Conservation (phyloP, 305 asterid genomes). For the Euphrasia arctica region DNA sequence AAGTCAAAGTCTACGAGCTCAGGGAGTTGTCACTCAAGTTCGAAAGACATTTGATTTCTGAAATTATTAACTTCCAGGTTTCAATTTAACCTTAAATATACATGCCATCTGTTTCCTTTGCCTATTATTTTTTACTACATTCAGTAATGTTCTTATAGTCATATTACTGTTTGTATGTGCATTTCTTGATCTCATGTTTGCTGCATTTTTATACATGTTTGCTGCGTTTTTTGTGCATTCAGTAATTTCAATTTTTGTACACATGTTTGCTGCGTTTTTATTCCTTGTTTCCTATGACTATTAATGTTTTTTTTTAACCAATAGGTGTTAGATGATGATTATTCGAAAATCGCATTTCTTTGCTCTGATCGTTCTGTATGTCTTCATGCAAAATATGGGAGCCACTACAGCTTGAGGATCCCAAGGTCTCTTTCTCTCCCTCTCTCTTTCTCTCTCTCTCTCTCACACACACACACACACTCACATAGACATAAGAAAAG, state of each 20-base stretch:
- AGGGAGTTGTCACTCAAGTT: slow-evolving; percentile 79
- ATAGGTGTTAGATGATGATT: slow-evolving; percentile 89
- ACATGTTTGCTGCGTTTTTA: background rate
- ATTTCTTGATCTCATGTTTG: background rate
- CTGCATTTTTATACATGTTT: background rate
- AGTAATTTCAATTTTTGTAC: slow-evolving; percentile 2
- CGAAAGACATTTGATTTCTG: slow-evolving; percentile 90
- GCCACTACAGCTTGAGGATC: slow-evolving; percentile 85
- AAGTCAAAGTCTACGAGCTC: slow-evolving; percentile 86
- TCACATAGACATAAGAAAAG: no score
- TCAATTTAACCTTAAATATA: slow-evolving; percentile 3
- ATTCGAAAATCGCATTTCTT: slow-evolving; percentile 85
- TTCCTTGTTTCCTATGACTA: slow-evolving; percentile 7
- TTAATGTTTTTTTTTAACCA: slow-evolving; percentile 24
- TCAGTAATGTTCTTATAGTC: slow-evolving; percentile 7
- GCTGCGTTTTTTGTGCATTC: background rate
- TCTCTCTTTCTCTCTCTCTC: no score
- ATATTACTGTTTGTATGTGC: background rate
- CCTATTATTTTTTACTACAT: background rate
- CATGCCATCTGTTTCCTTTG: slow-evolving; percentile 2
- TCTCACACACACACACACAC: no score
- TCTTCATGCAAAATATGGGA: slow-evolving; percentile 95
- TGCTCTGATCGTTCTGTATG: slow-evolving; percentile 90
- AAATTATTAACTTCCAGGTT: slow-evolving; percentile 83
- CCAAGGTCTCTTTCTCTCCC: slow-evolving; percentile 55